phyloP scores from a whole-genome alignment of 1,284 basidiomycete genomes.

The Gymnopus androsaceus region DNA sequence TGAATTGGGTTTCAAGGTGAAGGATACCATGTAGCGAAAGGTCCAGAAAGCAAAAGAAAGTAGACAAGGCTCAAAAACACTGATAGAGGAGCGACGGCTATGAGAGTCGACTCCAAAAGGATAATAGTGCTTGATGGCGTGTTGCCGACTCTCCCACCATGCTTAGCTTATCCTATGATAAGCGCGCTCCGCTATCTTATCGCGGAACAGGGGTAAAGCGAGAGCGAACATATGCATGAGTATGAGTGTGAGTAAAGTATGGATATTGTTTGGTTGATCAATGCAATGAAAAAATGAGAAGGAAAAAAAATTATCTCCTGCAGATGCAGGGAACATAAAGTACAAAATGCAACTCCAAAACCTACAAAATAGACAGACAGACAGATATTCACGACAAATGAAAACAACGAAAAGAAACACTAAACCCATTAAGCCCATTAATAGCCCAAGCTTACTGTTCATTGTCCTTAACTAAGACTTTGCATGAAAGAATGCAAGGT shows the following conservation, averaged over 20 bases:
- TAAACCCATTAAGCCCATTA: background rate
- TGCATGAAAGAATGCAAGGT: background rate
- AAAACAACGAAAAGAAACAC: background rate
- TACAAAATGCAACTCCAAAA: constrained; percentile 7
- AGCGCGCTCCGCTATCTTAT: too few relatives aligned
- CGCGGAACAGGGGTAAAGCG: background rate
- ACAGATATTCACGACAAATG: too few relatives aligned
- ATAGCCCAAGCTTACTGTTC: background rate
- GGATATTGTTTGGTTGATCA: background rate
- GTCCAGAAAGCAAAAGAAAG: too few relatives aligned
- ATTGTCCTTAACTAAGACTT: background rate
- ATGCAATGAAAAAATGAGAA: background rate
- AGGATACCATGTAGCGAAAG: too few relatives aligned
- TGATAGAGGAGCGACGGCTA: too few relatives aligned
- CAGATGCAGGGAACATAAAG: background rate
- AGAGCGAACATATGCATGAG: background rate
- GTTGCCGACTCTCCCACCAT: too few relatives aligned
- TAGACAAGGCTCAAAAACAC: too few relatives aligned
- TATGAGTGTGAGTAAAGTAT: background rate
- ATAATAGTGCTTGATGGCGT: too few relatives aligned
- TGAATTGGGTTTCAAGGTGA: too few relatives aligned
- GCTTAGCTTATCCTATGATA: too few relatives aligned
- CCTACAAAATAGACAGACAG: too few relatives aligned
- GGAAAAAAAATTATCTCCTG: background rate
- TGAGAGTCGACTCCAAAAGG: too few relatives aligned